Evolutionary conservation across 768 basidiomycete genomes (phyloP).

Genomic region (Hypsizygus marmoreus): DNA sequence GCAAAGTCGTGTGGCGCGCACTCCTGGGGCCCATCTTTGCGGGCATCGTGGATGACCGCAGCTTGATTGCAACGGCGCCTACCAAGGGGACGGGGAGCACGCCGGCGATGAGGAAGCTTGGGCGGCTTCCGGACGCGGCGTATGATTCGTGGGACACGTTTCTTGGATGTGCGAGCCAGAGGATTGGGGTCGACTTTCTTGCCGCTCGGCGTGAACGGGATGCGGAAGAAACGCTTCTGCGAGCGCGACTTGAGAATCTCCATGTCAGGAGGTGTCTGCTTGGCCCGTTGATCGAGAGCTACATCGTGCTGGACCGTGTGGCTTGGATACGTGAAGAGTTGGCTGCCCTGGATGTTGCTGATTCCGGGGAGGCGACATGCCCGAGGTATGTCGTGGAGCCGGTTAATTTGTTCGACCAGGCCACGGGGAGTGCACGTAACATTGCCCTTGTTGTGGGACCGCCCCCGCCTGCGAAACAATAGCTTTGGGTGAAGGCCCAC

Average conservation of each 20-base stretch:
- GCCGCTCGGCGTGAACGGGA: neutral
- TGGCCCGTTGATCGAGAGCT: slow-evolving; percentile 67
- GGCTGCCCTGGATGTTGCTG: slow-evolving; percentile 7
- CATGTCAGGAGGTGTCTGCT: slow-evolving; percentile 69
- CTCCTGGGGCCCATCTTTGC: slow-evolving; percentile 40
- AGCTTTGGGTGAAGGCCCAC: too few relatives aligned
- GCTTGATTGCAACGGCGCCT: slow-evolving; percentile 2
- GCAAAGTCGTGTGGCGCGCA: slow-evolving; percentile 75
- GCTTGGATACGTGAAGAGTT: slow-evolving; percentile 55
- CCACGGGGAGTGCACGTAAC: slow-evolving; percentile 72
- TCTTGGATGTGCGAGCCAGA: slow-evolving; percentile 28
- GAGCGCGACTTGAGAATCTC: slow-evolving; percentile 53
- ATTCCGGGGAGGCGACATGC: neutral
- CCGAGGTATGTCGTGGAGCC: slow-evolving; percentile 34
- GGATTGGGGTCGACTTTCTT: slow-evolving; percentile 27
- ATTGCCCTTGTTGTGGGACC: slow-evolving; percentile 59
- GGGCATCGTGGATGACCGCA: slow-evolving; percentile 7
- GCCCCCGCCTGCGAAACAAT: too few relatives aligned
- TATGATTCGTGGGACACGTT: slow-evolving; percentile 55
- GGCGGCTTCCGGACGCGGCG: slow-evolving; percentile 50
- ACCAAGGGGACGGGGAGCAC: slow-evolving; percentile 37
- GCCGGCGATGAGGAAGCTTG: slow-evolving; percentile 41
- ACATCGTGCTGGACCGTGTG: slow-evolving; percentile 63
- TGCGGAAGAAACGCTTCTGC: slow-evolving; percentile 24
- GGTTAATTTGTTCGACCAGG: slow-evolving; percentile 75